phyloP scores from a whole-genome alignment of 169 alveolate species.

The Plasmodium sp. region DNA sequence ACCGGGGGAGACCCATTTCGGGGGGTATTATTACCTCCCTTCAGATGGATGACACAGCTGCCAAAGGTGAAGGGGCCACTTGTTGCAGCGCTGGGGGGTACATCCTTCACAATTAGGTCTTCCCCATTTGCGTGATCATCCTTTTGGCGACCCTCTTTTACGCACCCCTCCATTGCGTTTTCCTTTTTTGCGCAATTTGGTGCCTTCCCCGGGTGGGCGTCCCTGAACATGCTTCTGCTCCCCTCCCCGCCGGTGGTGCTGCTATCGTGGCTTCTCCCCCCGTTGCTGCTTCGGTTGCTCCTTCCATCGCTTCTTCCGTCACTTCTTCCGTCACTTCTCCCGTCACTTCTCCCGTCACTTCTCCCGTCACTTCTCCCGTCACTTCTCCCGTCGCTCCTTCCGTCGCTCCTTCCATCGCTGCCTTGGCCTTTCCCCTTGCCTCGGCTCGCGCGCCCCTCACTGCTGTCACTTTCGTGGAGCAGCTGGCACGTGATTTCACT shows the following conservation, averaged over 20 bases:
- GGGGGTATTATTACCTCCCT: not conserved
- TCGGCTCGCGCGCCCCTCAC: not conserved
- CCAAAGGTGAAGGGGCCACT: not conserved
- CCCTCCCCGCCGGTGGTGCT: not conserved
- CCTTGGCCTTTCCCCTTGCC: no score
- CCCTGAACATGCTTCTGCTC: not conserved
- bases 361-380: no score
- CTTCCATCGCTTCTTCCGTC: no score
- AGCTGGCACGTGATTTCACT: not conserved
- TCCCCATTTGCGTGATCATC: not conserved
- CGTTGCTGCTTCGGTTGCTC: not conserved
- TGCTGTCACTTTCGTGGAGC: not conserved
- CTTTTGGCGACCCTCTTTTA: not conserved
- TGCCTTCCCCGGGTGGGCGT: not conserved
- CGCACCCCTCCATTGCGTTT: not conserved
- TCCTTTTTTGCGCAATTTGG: not conserved
- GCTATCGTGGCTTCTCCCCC: not conserved
- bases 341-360: no score
- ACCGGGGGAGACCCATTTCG: not conserved
- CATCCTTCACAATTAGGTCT: no score
- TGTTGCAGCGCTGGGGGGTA: not conserved
- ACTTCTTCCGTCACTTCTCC: no score
- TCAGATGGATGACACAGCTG: not conserved
- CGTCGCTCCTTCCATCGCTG: not conserved
- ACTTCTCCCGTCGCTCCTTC: not conserved